Percentiles rank a stretch among this genome's conserved stretches.
These are phyloP conservation scores for Drechslerella dactyloides DNA, from an alignment of 2,329 filamentous ascomycete species.

Conservation along the genomic window DNA sequence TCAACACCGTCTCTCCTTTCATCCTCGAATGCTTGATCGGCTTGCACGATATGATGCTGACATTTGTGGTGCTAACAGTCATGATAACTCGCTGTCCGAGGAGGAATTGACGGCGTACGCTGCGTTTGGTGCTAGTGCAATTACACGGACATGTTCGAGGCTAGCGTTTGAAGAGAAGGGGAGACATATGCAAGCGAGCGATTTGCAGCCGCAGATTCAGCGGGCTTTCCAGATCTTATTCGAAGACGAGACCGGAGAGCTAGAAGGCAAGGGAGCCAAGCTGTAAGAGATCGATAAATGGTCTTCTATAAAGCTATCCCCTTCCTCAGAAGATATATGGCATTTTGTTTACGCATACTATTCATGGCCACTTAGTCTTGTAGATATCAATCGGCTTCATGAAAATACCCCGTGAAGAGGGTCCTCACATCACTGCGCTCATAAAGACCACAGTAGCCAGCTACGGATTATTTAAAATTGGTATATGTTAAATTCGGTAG, in stretches of 20 bases:
- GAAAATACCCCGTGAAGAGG: no score
- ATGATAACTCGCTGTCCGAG: conserved; percentile 65
- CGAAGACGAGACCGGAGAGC: conserved; percentile 68
- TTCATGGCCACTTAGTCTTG: no score
- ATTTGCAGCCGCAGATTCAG: conserved; percentile 89
- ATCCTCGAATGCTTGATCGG: no score
- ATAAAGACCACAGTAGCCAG: no score
- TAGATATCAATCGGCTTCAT: no score
- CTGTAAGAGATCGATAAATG: conserved; percentile 7
- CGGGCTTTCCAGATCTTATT: conserved; percentile 79
- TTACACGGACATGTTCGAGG: conserved; percentile 89
- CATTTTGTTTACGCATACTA: no score
- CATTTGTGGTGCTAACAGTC: conserved; percentile 52
- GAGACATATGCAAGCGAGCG: conserved; percentile 86
- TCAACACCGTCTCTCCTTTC: no score
- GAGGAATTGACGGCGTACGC: conserved; percentile 72
- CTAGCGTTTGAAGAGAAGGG: conserved; percentile 85
- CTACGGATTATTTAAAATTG: no score
- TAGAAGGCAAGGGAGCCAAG: conserved; percentile 53
- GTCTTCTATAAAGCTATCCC: no score
- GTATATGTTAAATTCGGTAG: no score
- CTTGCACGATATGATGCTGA: conserved; percentile 55
- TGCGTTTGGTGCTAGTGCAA: conserved; percentile 82
- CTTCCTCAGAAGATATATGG: no score
- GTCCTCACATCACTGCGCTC: no score